These are phyloP conservation scores for Apiospora hydei DNA, from an alignment of 2,329 filamentous ascomycete species.

Conservation along the genomic window DNA sequence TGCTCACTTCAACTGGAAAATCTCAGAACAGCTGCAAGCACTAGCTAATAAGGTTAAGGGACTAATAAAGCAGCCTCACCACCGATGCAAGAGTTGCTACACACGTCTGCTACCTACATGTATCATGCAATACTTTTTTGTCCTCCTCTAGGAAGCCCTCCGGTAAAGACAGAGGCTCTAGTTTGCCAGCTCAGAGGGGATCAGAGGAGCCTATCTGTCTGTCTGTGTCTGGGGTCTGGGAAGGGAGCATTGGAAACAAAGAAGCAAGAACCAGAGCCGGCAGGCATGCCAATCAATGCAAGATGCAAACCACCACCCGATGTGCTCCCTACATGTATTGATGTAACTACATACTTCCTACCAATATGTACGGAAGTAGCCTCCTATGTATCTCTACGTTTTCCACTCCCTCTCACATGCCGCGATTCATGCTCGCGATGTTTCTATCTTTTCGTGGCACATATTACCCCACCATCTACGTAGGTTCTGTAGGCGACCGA, in stretches of 20 bases:
- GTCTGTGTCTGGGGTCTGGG: too few species aligned
- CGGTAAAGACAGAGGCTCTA: neutral
- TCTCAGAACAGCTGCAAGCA: conserved; percentile 21
- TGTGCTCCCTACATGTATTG: neutral
- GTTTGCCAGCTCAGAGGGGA: neutral
- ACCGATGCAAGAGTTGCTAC: neutral
- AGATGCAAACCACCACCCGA: neutral
- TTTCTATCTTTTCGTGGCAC: neutral
- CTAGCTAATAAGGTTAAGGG: conserved; percentile 12
- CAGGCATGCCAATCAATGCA: conserved; percentile 9
- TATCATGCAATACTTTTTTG: neutral
- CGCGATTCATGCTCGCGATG: conserved; percentile 3
- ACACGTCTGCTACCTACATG: neutral
- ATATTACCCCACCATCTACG: conserved; percentile 19
- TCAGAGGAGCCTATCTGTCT: neutral
- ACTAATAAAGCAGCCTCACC: conserved; percentile 11
- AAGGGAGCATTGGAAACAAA: neutral
- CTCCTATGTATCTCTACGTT: neutral
- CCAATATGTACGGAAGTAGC: neutral
- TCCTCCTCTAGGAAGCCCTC: neutral
- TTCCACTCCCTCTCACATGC: neutral
- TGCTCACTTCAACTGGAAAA: conserved; percentile 14
- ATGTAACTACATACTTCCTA: neutral
- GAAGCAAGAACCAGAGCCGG: neutral
- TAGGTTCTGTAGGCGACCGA: conserved; percentile 10